Percentiles rank a stretch among this genome's conserved stretches.
Conservation (phyloP, 1,284 basidiomycete species). For the Paramarasmius palmivorus region DNA sequence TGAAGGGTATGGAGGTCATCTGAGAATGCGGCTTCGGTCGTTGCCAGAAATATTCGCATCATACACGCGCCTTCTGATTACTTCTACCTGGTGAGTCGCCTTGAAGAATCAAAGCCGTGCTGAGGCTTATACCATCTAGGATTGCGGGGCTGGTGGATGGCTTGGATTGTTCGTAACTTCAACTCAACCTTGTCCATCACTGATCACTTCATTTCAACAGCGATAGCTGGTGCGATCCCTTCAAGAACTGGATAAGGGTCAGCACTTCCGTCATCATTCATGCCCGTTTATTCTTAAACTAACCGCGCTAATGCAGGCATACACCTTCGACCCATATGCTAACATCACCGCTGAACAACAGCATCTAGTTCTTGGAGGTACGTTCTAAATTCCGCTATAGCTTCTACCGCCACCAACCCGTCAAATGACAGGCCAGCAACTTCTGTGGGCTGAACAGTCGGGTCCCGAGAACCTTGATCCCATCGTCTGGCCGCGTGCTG, state of each 20-base stretch:
- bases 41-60: slow-evolving; percentile 58
- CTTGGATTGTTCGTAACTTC: too few species aligned
- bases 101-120: neutral
- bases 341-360: slow-evolving; percentile 37
- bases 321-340: slow-evolving; percentile 55
- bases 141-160: slow-evolving; percentile 83
- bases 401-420: neutral
- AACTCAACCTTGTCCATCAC: too few species aligned
- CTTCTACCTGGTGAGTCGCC: slow-evolving; percentile 60
- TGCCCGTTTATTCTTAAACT: neutral
- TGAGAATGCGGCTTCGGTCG: slow-evolving; percentile 57
- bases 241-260: slow-evolving; percentile 76
- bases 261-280: slow-evolving; percentile 8
- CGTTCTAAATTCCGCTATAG: slow-evolving; percentile 5
- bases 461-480: slow-evolving; percentile 52
- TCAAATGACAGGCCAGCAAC: slow-evolving; percentile 33
- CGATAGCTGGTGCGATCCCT: slow-evolving; percentile 67
- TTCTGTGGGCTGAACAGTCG: slow-evolving; percentile 61
- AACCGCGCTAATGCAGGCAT: slow-evolving; percentile 28
- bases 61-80: slow-evolving; percentile 73
- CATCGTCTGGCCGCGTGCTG: slow-evolving; percentile 63
- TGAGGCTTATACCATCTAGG: slow-evolving; percentile 24
- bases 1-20: slow-evolving; percentile 74
- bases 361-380: slow-evolving; percentile 50
- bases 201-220: slow-evolving; percentile 20